Evolutionary conservation across 371 early-diverging fungal genomes (phyloP), one percentile per base, ranked within the genome.

Genomic region (Rhizopus stolonifer): DNA sequence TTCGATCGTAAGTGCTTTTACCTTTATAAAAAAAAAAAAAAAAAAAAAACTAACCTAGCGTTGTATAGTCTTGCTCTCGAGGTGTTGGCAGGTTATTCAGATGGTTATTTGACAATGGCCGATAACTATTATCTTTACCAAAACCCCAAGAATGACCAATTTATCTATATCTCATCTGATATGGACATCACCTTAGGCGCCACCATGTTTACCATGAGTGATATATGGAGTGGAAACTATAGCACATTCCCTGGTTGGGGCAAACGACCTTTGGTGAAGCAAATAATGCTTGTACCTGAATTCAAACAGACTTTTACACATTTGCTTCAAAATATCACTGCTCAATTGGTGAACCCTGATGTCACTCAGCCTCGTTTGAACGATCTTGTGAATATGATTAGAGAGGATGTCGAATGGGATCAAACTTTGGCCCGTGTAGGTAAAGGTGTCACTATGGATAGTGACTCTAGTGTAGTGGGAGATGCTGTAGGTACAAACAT

Each of bases 41-140:
- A 26, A 46, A 46, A 33, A 8, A 25, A 13, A 14, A 3, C 25
- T 21, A 18, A 29, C 14, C 21, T 25, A 36, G 25, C 23, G 24
- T 50, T 29, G 22, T 18, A 18, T 18, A 25, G 15, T 1, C 17
- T 24, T 34, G n/a, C 23, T 4, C 8, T 34, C 4, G 36, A 21
- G 34, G 18, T 34, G 0, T 22, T 48, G 22, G 21, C 62, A 4
- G 69, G 66, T 18, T 58, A 50, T 24, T 57, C 66, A 8, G 66
- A 72, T 36, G 61, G 61, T 9, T 65, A 69, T 18, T 24, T 60
- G 1, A n/a, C 57, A 0, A 42, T 52, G 40, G 54, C 48, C 7
- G 54, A 64, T 15, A 72, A 72, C 23, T 72, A 54, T 33, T 64
- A 66, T 21, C 25, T 72, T 5, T 72, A 72, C 17, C 40, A 60